A percentile compares a stretch with the other conserved stretches of the same genome.
Evolutionary conservation across 2,329 filamentous ascomycete species (phyloP).

Genomic region (Claviceps cyperi): DNA sequence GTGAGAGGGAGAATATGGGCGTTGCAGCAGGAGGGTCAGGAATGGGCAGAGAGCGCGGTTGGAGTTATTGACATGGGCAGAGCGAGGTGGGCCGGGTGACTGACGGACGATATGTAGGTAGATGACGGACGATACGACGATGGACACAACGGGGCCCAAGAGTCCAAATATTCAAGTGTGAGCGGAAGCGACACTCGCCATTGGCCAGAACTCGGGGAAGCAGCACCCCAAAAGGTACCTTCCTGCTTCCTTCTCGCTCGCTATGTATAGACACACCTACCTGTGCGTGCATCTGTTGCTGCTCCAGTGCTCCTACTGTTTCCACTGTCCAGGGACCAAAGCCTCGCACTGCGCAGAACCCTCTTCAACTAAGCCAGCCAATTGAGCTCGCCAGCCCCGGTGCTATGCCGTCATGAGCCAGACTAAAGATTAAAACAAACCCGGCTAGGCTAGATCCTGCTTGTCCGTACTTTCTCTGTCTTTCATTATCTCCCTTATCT

Average conservation of each 20-base stretch:
- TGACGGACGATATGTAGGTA: too few relatives aligned
- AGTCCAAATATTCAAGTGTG: not conserved
- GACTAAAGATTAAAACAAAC: not conserved
- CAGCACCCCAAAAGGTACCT: not conserved
- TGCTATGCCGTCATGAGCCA: not conserved
- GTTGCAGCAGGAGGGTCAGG: slow-evolving; percentile 1
- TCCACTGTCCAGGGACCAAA: slow-evolving; percentile 1
- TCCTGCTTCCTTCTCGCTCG: not conserved
- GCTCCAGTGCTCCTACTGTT: not conserved
- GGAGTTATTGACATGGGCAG: slow-evolving; percentile 1
- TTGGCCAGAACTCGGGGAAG: slow-evolving; percentile 1
- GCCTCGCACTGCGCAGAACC: not conserved
- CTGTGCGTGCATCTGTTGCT: not conserved
- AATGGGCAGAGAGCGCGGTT: not conserved
- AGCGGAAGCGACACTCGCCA: not conserved
- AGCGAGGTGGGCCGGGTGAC: slow-evolving; percentile 1
- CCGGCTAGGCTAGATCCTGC: not conserved
- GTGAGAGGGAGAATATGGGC: not conserved
- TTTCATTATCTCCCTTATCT: not conserved
- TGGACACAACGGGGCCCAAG: not conserved
- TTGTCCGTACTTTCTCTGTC: not conserved
- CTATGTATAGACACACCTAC: too few relatives aligned
- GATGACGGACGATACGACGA: not conserved
- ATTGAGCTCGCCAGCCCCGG: not conserved
- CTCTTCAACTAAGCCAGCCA: not conserved